Conservation (phyloP, 1,284 basidiomycete species). For the Cutaneotrichosporon mucoides region DNA sequence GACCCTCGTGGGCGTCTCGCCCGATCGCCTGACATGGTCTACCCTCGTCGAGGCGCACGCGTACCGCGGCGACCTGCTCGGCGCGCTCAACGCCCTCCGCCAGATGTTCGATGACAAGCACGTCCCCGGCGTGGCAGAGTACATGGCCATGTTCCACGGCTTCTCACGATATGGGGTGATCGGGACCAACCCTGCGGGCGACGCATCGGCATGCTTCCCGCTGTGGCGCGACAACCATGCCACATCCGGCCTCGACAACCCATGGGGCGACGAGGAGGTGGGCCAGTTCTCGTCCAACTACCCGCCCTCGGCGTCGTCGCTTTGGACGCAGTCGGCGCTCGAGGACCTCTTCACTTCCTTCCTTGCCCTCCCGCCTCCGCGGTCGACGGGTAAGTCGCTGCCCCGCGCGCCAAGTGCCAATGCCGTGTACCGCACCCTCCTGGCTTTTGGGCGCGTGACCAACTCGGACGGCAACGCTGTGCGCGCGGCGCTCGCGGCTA, state of each 20-base stretch:
- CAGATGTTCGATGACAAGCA: conserved; percentile 60
- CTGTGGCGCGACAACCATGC: conserved; percentile 6
- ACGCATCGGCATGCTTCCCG: conserved; percentile 13
- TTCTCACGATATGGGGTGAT: conserved; percentile 55
- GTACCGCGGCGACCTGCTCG: conserved; percentile 63
- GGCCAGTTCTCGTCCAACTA: conserved; percentile 12
- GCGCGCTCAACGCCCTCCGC: conserved; percentile 59
- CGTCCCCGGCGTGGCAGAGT: conserved; percentile 47
- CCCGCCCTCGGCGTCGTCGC: background rate
- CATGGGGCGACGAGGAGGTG: conserved; percentile 5
- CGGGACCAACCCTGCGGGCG: conserved; percentile 11
- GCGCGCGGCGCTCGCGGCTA: conserved; percentile 29
- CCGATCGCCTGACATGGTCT: conserved; percentile 65
- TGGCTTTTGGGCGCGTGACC: conserved; percentile 37
- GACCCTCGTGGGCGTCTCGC: conserved; percentile 46
- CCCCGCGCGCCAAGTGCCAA: conserved; percentile 30
- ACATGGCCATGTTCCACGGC: conserved; percentile 69
- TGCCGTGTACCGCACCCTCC: conserved; percentile 32
- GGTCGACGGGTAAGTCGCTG: background rate
- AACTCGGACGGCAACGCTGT: conserved; percentile 31
- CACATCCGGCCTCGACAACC: conserved; percentile 2
- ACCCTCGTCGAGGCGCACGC: conserved; percentile 64
- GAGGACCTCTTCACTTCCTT: conserved; percentile 31
- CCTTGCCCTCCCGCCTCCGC: conserved; percentile 18
- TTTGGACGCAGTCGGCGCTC: conserved; percentile 31